Conservation (phyloP, 352 stramenopile species). For the Phytophthora ohioensis region DNA sequence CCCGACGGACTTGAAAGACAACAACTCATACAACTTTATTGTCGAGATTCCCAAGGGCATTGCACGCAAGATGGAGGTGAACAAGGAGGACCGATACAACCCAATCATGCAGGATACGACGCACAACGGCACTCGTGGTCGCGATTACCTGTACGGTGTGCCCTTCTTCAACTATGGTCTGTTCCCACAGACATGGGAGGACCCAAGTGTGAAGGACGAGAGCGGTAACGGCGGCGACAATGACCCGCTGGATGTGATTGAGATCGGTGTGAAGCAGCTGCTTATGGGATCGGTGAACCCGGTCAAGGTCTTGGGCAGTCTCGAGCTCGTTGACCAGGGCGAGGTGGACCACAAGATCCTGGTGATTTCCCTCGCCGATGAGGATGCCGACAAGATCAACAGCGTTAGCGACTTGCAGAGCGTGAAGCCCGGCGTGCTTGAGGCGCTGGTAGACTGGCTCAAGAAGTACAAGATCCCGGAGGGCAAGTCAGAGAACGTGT, state of each 20-base stretch:
- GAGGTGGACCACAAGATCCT: constrained; percentile 99
- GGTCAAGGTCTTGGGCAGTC: constrained; percentile 97
- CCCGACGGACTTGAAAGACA: constrained; percentile 51
- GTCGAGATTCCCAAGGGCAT: constrained; percentile 99
- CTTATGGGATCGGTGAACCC: constrained; percentile 95
- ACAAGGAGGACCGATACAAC: constrained; percentile 95
- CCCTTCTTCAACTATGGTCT: constrained; percentile 99
- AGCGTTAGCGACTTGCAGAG: constrained; percentile 91
- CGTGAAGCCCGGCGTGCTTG: constrained; percentile 92
- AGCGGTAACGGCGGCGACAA: constrained; percentile 97
- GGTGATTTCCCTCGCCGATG: constrained; percentile 92
- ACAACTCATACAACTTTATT: constrained; percentile 94
- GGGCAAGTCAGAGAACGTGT: constrained; percentile 95
- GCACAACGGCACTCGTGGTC: constrained; percentile 95
- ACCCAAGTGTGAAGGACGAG: constrained; percentile 89
- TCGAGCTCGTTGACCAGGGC: constrained; percentile 98
- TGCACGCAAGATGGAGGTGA: constrained; percentile 99
- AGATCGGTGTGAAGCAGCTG: constrained; percentile 93
- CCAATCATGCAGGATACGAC: constrained; percentile 99
- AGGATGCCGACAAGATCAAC: constrained; percentile 87
- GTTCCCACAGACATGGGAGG: constrained; percentile 99
- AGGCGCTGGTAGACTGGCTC: constrained; percentile 95
- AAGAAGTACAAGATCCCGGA: constrained; percentile 99
- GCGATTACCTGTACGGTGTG: constrained; percentile 96
- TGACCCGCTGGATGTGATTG: constrained; percentile 99